Evolutionary conservation across 352 stramenopile species (phyloP).

Genomic region (Globisporangium iwayamae): DNA sequence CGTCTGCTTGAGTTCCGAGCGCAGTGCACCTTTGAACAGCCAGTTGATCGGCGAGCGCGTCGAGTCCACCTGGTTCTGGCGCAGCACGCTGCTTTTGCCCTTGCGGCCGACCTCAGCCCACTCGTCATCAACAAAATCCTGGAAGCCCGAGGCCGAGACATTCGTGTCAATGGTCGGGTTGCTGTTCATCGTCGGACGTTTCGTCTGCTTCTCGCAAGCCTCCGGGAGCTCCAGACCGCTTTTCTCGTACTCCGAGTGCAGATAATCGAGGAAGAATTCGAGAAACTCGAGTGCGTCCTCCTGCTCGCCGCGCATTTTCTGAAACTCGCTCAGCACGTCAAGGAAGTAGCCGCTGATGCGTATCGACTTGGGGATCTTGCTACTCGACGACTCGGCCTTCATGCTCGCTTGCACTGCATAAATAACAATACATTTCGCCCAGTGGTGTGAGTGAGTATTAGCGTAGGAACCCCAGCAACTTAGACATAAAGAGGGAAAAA

Average conservation of each 20-base stretch:
- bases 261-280: constrained; percentile 82
- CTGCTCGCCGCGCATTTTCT: constrained; percentile 78
- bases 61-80: constrained; percentile 64
- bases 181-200: constrained; percentile 21
- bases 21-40: constrained; percentile 79
- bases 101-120: constrained; percentile 78
- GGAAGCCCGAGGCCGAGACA: neutral
- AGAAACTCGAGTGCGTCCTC: constrained; percentile 85
- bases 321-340: constrained; percentile 76
- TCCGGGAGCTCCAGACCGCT: constrained; percentile 54
- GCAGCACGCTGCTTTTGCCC: constrained; percentile 74
- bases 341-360: constrained; percentile 81
- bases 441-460: too few relatives aligned
- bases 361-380: constrained; percentile 64
- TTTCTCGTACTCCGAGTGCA: constrained; percentile 80
- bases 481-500: too few relatives aligned
- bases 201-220: constrained; percentile 64
- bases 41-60: constrained; percentile 78
- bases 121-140: constrained; percentile 55
- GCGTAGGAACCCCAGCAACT: too few relatives aligned
- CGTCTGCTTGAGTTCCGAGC: constrained; percentile 70
- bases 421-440: too few relatives aligned
- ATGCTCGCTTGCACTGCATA: constrained; percentile 11
- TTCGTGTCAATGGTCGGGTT: constrained; percentile 19
- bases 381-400: constrained; percentile 20